A percentile compares a stretch with the other conserved stretches of the same genome.
These are phyloP conservation scores for Cornus kousa DNA, from an alignment of 148 eudicot genomes.

Conservation along the genomic window DNA sequence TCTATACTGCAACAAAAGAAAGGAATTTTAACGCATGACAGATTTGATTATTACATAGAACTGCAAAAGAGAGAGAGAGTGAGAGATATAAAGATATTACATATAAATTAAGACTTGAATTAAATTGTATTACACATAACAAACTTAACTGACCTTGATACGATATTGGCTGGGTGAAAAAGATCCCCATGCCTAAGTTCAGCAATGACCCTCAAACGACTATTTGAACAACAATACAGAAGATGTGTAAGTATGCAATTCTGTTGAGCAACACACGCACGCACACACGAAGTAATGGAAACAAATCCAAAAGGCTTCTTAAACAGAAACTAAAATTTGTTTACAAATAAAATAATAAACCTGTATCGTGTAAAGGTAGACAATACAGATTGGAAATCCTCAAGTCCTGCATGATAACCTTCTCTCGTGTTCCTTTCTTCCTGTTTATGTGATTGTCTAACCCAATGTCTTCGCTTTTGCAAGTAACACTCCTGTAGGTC, in stretches of 20 bases:
- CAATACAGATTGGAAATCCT: constrained; percentile 77
- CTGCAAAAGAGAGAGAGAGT: background rate
- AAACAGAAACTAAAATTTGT: background rate
- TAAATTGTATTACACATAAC: background rate
- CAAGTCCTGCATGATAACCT: constrained; percentile 62
- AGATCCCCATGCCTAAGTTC: constrained; percentile 79
- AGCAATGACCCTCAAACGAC: constrained; percentile 75
- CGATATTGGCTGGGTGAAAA: constrained; percentile 76
- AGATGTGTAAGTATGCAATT: background rate
- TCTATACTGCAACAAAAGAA: constrained; percentile 71
- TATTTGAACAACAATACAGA: constrained; percentile 21
- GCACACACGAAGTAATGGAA: background rate
- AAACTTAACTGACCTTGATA: constrained; percentile 60
- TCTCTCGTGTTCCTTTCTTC: constrained; percentile 37
- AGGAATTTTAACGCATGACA: constrained; percentile 1
- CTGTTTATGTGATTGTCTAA: constrained; percentile 25
- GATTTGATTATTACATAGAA: background rate
- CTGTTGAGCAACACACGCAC: background rate
- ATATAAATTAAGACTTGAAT: background rate
- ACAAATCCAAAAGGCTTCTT: background rate
- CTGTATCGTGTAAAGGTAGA: constrained; percentile 76
- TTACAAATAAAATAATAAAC: constrained; percentile 26
- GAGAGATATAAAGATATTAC: background rate
- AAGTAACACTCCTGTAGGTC: constrained; percentile 87
- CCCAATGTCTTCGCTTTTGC: constrained; percentile 66